Base-by-base conservation (phyloP, 768 basidiomycete species). In the Dacryopinax primogenitus region DNA sequence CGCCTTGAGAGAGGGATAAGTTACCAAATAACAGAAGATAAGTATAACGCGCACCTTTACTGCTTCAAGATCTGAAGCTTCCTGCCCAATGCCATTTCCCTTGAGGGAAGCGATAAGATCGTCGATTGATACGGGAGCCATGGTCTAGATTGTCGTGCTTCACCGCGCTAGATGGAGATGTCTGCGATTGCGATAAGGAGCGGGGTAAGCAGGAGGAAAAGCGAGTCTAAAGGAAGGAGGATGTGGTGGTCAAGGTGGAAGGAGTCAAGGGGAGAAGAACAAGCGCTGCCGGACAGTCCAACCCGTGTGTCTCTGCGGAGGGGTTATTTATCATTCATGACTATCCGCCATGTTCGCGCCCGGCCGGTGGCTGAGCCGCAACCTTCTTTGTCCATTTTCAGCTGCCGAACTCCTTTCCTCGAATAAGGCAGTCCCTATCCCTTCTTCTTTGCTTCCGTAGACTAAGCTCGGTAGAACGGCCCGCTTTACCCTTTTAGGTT, bases 21-120 rank as follows among this genome's bases (percentile, higher is more conserved):
- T 58, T 58, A 58, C 26, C 26, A 32, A 21, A 23, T 7, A 23
- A 23, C 13, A 21, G 45, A 26, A 58, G 51, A 30, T 23, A 58
- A 30, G 51, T 23, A 30, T 28, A 32, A 13, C 4, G 45, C 13
- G 36, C 41, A 47, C 45, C 45, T 47, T 47, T 47, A 47, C 45
- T 9, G 45, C 45, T 13, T 13, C 45, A 23, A 47, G 45, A 23
- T 47, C 45, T 9, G 45, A 47, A 6, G 45, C 45, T 21, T 47
- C 45, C 23, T 9, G n/a, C 7, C 45, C 45, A 23, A 47, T 47
- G 23, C 51, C 51, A 21, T 30, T 58, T 30, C 51, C 51, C 13
- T 58, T 13, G 51, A 58, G 51, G 51, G 51, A 58, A 30, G 51
- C 51, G 51, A 58, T 58, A 58, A 58, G 51, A 30, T 58, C 51